Base-by-base conservation (phyloP, 2,329 filamentous ascomycete genomes). In the Ceratocystis diversiconidia region DNA sequence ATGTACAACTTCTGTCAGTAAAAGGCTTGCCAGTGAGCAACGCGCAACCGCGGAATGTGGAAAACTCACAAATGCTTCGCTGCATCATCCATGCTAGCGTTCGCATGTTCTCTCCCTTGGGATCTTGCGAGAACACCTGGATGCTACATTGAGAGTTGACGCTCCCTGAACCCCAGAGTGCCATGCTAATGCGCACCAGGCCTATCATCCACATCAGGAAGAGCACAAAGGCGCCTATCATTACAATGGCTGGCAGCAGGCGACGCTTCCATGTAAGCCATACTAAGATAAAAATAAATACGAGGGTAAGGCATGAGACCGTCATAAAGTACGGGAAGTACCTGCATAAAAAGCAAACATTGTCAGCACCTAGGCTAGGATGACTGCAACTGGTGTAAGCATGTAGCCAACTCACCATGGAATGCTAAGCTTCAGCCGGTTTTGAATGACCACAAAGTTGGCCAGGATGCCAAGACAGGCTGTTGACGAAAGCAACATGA, bases 191-290 rank as follows among this genome's bases (percentile, higher is more conserved):
- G 55, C 86, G 81, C 60, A 88, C 78, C 7, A 88, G 75, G 0
- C 85, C 85, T 44, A 86, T 83, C 46, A 87, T 75, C 84, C 84
- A 88, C n/a, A 88, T 75, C 1, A 87, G 77, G 68, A 87, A 86
- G 65, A 87, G 76, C 69, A 87, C 79, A 71, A 87, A 86, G 59
- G 80, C 80, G 66, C 84, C 84, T 22, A 87, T 79, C 76, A 85
- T 82, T 71, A 85, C 82, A 70, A 85, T 83, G 60, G 80, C 78
- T 0, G 82, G 82, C 0, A 88, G 76, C 1, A 88, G 77, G 7
- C 84, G 81, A 1, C 83, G 80, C 67, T 82, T 78, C 65, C 79
- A 79, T 69, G 87, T 86, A 32, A 88, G 78, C 73, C 77, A 83
- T 55, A 91, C 79, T 5, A 88, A 79, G 1, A 85, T 73, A 66